Conservation (phyloP, 805 yeast species). For the Candida fluviatilis region DNA sequence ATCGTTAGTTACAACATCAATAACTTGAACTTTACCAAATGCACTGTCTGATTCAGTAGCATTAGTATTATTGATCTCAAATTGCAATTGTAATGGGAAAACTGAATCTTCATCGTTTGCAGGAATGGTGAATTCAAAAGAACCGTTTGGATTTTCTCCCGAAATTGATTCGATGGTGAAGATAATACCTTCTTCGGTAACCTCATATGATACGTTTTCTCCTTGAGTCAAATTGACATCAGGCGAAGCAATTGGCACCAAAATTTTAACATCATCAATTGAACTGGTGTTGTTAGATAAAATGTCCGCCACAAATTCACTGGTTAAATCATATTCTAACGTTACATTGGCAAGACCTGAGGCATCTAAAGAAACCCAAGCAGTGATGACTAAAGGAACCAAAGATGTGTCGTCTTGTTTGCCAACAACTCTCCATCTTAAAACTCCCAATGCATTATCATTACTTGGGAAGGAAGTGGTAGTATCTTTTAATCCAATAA, state of each 20-base stretch:
- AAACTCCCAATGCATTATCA: conserved; percentile 84
- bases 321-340: conserved; percentile 77
- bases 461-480: conserved; percentile 84
- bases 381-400: conserved; percentile 69
- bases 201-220: conserved; percentile 43
- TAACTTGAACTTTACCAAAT: conserved; percentile 63
- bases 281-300: conserved; percentile 25
- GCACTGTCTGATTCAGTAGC: conserved; percentile 41
- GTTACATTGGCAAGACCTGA: conserved; percentile 64
- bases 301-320: conserved; percentile 28
- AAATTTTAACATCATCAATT: conserved; percentile 49
- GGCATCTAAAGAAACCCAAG: conserved; percentile 75
- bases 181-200: conserved; percentile 64
- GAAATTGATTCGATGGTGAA: conserved; percentile 58
- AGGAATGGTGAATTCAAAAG: conserved; percentile 74
- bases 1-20: conserved; percentile 50
- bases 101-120: conserved; percentile 75
- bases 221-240: conserved; percentile 49
- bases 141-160: conserved; percentile 56
- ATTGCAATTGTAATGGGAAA: conserved; percentile 81
- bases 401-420: conserved; percentile 52
- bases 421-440: conserved; percentile 85
- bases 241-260: conserved; percentile 65
- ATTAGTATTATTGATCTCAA: conserved; percentile 45
- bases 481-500: conserved; percentile 73